Base-by-base conservation (phyloP, 2,329 filamentous ascomycete genomes). In the Apiospora kogelbergensis region DNA sequence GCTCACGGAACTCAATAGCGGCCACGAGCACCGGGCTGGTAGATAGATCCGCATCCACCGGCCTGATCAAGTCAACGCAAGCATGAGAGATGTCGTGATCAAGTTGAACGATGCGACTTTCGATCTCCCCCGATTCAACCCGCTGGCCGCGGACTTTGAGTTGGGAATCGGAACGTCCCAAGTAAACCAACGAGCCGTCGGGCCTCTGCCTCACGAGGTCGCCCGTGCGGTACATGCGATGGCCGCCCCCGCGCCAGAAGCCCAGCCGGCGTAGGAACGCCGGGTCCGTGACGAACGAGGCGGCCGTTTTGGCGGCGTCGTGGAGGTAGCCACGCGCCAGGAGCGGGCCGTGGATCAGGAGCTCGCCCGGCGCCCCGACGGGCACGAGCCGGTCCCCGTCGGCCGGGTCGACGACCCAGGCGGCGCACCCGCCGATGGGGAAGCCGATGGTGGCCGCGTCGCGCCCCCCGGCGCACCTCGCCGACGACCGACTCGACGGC, bases 401-500 rank as follows among this genome's bases (percentile, higher is more conserved):
- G 26, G 22, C 53, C 26, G n/a, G 3, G 4, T 68, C 64, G 57
- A 70, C 70, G 11, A 70, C 68, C 70, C 70, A 71, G 33, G 65
- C 66, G 33, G 60, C 33, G n/a, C 63, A 63, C 20, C 67, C 67
- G 84, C 81, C 37, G 37, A 63, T 66, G 20, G 65, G 66, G 20
- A 46, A 63, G 22, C 69, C 67, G 26, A 63, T 70, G n/a, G 94
- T 70, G 90, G 90, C 66, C 92, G 88, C 26, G 86, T 80, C 73
- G 94, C 88, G 0, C 82, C 79, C 0, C 74, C 72, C 0, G n/a
- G 81, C 79, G 44, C 76, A 95, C 89, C 48, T 86, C 84, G 70
- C 90, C 90, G 10, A 95, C 86, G 0, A 92, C 94, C 79, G 93
- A 97, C 24, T 97, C 94, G 73, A 97, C 97, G 1, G 93, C 97